A percentile compares a stretch with the other conserved stretches of the same genome.
These are phyloP conservation scores for Vitis amurensis DNA, from an alignment of 164 flowering plant genomes.

Conservation along the genomic window DNA sequence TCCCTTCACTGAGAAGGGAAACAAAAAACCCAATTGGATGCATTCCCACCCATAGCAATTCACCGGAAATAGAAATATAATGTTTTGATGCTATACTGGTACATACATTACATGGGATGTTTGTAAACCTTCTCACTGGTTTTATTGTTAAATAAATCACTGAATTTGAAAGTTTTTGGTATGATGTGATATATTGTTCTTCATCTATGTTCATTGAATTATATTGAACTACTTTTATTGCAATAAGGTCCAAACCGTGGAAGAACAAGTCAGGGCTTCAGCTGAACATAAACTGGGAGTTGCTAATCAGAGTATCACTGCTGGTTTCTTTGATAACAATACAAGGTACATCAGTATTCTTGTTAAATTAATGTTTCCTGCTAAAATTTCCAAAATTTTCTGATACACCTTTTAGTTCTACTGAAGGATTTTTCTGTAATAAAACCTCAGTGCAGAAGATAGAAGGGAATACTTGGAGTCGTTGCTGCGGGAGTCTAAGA, in stretches of 20 bases:
- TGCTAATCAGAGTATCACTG: conserved; percentile 99
- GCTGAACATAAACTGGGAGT: conserved; percentile 99
- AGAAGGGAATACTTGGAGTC: conserved; percentile 96
- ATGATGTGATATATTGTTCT: no score
- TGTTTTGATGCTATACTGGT: neutral
- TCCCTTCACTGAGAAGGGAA: neutral
- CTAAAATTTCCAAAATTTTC: neutral
- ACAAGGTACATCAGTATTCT: conserved; percentile 61
- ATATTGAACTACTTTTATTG: conserved; percentile 3
- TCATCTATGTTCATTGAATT: neutral
- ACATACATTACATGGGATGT: neutral
- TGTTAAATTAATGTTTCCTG: neutral
- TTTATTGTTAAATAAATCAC: neutral
- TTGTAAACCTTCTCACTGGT: neutral
- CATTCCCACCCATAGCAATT: neutral
- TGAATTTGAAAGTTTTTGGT: neutral
- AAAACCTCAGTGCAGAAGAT: conserved; percentile 88
- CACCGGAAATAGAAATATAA: neutral
- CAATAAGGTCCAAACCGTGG: conserved; percentile 83
- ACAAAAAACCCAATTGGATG: neutral
- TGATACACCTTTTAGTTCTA: neutral
- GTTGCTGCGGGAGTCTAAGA: conserved; percentile 90
- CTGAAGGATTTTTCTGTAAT: neutral
- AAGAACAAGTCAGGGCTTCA: conserved; percentile 98
- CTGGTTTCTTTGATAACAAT: conserved; percentile 98